Conservation (phyloP, 2,329 filamentous ascomycete genomes). For the Ambrosiella beaveri region DNA sequence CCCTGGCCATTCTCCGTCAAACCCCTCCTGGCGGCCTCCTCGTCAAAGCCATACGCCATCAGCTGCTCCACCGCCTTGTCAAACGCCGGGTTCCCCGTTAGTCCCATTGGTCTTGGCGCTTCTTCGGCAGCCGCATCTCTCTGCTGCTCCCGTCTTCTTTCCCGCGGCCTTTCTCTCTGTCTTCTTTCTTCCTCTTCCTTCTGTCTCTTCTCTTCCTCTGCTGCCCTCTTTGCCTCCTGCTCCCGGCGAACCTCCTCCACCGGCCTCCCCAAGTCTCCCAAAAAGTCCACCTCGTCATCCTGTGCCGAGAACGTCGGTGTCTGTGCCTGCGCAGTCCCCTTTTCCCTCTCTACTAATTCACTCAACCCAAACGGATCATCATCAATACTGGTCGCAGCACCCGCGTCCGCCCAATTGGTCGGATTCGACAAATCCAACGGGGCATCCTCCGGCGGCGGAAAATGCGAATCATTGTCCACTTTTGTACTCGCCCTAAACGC, state of each 20-base stretch:
- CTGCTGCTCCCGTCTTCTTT: background rate
- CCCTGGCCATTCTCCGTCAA: slow-evolving; percentile 65
- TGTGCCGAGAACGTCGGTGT: slow-evolving; percentile 14
- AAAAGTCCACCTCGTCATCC: slow-evolving; percentile 45
- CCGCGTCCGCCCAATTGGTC: slow-evolving; percentile 31
- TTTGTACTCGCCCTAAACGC: slow-evolving; percentile 50
- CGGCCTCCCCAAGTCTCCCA: slow-evolving; percentile 46
- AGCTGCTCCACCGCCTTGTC: slow-evolving; percentile 75
- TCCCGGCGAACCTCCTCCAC: slow-evolving; percentile 44
- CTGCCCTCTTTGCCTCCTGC: slow-evolving; percentile 15
- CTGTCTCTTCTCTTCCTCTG: background rate
- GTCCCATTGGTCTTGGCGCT: slow-evolving; percentile 12
- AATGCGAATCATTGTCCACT: slow-evolving; percentile 49
- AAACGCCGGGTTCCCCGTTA: slow-evolving; percentile 21
- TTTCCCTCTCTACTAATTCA: slow-evolving; percentile 29
- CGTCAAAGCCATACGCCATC: slow-evolving; percentile 85
- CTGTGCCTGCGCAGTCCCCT: slow-evolving; percentile 14
- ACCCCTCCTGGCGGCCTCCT: slow-evolving; percentile 65
- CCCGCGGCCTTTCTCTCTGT: slow-evolving; percentile 15
- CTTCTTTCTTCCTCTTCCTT: background rate
- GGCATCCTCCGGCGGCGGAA: slow-evolving; percentile 29
- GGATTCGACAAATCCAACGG: slow-evolving; percentile 36
- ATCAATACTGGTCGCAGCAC: slow-evolving; percentile 39
- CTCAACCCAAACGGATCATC: slow-evolving; percentile 79
- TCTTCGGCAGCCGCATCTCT: slow-evolving; percentile 27